Conservation (phyloP, 2,329 filamentous ascomycete species). For the Aspergillus eucalypticola region DNA sequence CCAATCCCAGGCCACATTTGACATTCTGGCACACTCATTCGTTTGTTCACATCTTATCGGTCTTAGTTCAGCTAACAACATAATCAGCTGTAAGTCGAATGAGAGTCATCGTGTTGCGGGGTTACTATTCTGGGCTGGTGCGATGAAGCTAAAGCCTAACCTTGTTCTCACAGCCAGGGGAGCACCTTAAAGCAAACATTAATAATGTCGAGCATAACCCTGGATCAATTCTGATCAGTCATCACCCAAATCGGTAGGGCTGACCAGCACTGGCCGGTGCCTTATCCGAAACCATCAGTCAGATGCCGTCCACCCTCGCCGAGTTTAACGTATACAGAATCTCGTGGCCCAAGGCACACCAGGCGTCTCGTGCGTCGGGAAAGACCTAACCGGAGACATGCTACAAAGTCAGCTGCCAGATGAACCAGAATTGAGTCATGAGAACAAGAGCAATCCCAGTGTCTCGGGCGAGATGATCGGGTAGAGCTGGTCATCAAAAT, state of each 20-base stretch:
- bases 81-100: not conserved
- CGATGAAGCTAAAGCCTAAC: slow-evolving; percentile 6
- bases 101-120: slow-evolving; percentile 1
- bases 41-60: not conserved
- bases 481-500: not conserved
- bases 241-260: not conserved
- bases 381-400: not conserved
- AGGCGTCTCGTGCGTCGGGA: slow-evolving; percentile 6
- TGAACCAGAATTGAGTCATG: not conserved
- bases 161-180: not conserved
- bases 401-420: slow-evolving; percentile 6
- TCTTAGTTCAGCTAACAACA: not conserved
- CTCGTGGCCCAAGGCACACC: not conserved
- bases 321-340: not conserved
- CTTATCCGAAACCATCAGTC: not conserved
- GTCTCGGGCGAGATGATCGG: slow-evolving; percentile 4
- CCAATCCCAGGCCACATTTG: not conserved
- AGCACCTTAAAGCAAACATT: not conserved
- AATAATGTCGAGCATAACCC: not conserved
- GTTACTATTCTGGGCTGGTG: slow-evolving; percentile 8
- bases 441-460: not conserved
- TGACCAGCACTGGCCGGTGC: not conserved
- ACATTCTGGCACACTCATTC: no score
- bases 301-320: not conserved
- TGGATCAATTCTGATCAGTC: not conserved